phyloP scores from a whole-genome alignment of 768 basidiomycete species.

The Candolleomyces aberdarensis region DNA sequence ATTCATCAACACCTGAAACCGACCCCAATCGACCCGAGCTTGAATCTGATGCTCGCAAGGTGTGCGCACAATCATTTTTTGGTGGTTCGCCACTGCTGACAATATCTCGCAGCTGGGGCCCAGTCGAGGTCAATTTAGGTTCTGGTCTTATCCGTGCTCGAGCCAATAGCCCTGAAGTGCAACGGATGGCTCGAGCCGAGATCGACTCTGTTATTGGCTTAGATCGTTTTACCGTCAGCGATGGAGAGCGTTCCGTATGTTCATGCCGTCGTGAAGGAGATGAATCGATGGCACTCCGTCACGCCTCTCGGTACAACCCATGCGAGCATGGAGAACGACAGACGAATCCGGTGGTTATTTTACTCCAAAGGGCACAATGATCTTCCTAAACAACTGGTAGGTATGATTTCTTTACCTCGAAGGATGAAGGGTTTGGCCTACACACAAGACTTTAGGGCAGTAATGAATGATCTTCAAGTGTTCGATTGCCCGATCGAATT shows the following conservation, averaged over 20 bases:
- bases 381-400: constrained; percentile 12
- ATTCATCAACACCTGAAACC: not conserved
- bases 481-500: constrained; percentile 6
- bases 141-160: constrained; percentile 33
- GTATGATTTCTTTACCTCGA: not conserved
- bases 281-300: constrained; percentile 8
- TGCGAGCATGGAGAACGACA: constrained; percentile 9
- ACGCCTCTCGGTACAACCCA: constrained; percentile 10
- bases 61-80: constrained; percentile 23
- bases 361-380: constrained; percentile 14
- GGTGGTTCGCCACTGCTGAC: constrained; percentile 25
- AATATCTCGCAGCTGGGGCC: no score
- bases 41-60: constrained; percentile 6
- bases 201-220: constrained; percentile 13
- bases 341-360: constrained; percentile 14
- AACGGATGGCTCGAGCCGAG: constrained; percentile 13
- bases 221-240: constrained; percentile 9
- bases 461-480: constrained; percentile 9
- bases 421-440: not conserved
- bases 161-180: constrained; percentile 28
- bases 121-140: constrained; percentile 19
- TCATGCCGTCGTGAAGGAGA: constrained; percentile 12
- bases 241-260: constrained; percentile 14
- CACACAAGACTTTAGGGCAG: not conserved
- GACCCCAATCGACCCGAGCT: not conserved